Evolutionary conservation across 1,284 basidiomycete species (phyloP), one percentile per base, ranked within the genome.

Genomic region (Malassezia furfur): DNA sequence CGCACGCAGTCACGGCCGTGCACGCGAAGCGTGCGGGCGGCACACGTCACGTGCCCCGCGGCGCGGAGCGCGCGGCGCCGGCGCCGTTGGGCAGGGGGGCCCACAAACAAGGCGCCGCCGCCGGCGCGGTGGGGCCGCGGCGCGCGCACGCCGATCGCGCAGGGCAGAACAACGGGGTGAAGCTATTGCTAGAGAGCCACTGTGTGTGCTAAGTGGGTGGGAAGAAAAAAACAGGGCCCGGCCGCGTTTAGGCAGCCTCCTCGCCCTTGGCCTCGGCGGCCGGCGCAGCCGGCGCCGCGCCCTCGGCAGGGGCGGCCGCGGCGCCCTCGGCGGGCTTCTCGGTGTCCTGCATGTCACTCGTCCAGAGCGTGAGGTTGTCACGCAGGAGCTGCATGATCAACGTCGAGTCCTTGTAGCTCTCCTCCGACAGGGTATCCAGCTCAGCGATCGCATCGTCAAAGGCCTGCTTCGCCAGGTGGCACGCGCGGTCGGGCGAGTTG

Each of bases 371-470:
- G 53, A 98, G 81, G 84, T 98, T 96, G 80, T 98, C 93, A 75
- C 94, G 85, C 76, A 98, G 84, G 65, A 98, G 81, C 79, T 98
- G 93, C 93, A 98, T 98, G 81, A 98, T 98, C 72, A 96, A 82
- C 46, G 79, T 94, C 87, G 62, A 72, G 69, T 77, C 75, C 83
- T 98, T 96, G 88, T 98, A 98, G 79, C 86, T 89, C 83, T 98
- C 93, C 81, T 98, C 93, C 68, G 90, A 96, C 60, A 98, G 84
- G 36, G 93, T 98, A 82, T 98, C 93, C 76, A 98, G 89, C 81
- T 98, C 93, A 68, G 93, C 93, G 77, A 98, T 98, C 52, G 94
- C 94, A 78, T 98, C 94, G 72, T 98, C 93, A 77, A 98, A 98
- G 19, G 93, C 93, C 80, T 96, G 91, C 83, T 98, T 98, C 77